These are phyloP conservation scores for Carex kokanica DNA, from an alignment of 176 grass and related monocot species.

Conservation along the genomic window DNA sequence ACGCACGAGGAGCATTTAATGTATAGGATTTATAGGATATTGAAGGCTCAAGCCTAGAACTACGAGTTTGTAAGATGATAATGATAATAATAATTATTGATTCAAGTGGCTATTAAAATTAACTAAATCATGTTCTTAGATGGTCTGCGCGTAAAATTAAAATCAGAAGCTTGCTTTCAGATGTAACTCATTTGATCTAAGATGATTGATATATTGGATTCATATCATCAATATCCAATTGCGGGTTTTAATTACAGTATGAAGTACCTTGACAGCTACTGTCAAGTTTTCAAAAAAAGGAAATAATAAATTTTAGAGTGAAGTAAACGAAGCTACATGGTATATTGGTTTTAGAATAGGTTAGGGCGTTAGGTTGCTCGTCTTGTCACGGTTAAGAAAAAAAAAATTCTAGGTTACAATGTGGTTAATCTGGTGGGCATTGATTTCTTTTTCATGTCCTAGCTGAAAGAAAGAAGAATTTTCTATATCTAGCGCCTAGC, in stretches of 20 bases:
- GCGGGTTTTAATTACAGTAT: not conserved
- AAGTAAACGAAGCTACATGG: not conserved
- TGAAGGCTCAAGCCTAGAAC: not conserved
- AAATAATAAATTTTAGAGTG: no score
- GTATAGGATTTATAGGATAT: not conserved
- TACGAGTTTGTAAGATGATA: not conserved
- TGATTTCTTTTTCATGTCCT: not conserved
- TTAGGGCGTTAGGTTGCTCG: not conserved
- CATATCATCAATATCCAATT: not conserved
- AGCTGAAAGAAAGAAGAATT: no score
- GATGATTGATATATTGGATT: not conserved
- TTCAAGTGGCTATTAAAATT: not conserved
- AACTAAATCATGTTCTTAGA: not conserved
- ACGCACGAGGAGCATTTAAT: conserved; percentile 12
- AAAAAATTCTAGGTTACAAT: not conserved
- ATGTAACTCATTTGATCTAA: not conserved
- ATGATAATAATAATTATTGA: not conserved
- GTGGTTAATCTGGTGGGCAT: not conserved
- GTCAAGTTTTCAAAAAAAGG: no score
- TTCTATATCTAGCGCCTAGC: no score
- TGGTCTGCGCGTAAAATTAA: not conserved
- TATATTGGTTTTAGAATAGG: not conserved
- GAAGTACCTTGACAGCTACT: not conserved
- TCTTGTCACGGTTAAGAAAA: not conserved
- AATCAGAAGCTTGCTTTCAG: not conserved